Evolutionary conservation across 352 stramenopile genomes (phyloP), one percentile per base, ranked within the genome.

Genomic region (Globisporangium acanthophoron): DNA sequence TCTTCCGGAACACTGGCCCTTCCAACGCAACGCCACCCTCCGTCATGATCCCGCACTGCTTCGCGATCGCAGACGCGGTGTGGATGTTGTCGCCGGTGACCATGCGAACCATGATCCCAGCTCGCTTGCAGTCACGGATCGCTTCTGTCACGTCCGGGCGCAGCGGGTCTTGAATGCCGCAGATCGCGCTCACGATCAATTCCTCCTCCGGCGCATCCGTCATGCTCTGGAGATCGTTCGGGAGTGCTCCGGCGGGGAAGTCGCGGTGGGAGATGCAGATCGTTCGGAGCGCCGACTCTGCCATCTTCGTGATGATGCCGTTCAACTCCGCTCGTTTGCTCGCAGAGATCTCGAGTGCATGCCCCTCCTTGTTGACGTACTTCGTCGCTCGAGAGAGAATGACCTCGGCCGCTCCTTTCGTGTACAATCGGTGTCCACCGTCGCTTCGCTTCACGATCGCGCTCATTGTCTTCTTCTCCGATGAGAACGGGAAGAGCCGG

Each of bases 21-120:
- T 97, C 90, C 51, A 98, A 84, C 0, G 90, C 88, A 20, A 97
- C 53, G 3, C 96, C 95, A 43, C 90, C 85, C 52, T 66, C 64
- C 56, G 87, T 94, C 67, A 98, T 89, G 74, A 99, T 99, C 24
- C 96, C 96, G 66, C 96, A 98, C 64, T 99, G 84, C 40, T 74
- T 80, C 2, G 96, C 97, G 74, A 99, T 99, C 0, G 96, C 96
- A 37, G 88, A 89, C 18, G 97, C 97, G 21, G 97, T 99, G 58
- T 98, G 85, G 55, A 99, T 96, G 62, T 99, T 98, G 75, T 99
- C 97, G 54, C 97, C 97, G 6, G 97, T 99, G 59, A 99, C 95
- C 96, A 99, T 99, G 39, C 96, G 92, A 44, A 99, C 97, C 71
- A 97, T 97, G 65, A 99, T 99, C 29, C 97, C 97, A 7, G 97